Base-by-base conservation (phyloP, 768 basidiomycete genomes). In the Arthromyces matolae region DNA sequence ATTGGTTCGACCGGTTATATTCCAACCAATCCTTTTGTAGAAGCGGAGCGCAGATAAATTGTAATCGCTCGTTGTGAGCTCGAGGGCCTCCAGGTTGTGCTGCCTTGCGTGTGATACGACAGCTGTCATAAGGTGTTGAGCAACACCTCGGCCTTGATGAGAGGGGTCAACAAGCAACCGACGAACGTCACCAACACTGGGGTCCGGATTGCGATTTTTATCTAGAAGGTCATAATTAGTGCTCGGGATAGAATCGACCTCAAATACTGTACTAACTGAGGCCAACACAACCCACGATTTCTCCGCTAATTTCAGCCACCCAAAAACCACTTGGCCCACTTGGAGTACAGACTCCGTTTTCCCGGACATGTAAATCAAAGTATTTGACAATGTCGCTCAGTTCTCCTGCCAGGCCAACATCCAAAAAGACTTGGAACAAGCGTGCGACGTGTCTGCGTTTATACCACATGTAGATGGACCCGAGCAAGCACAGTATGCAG, bases 231-330 rank as follows among this genome's bases (percentile, higher is more conserved):
- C n/a, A n/a, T n/a, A 5, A 18, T 35, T 5, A 40, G 34, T n/a
- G n/a, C n/a, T 18, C 14, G 13, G 12, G 19, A 14, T 8, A 20
- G 27, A 14, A 22, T 39, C 14, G 36, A 29, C 6, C 4, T 25
- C 13, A 4, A 28, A 14, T 14, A 9, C n/a, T n/a, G 32, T 12
- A 50, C 47, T 6, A 9, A 57, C 56, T 52, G 13, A 57, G 38
- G n/a, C 56, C 56, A n/a, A 57, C 39, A 19, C 48, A 51, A 23
- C 56, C 56, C 19, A 47, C 45, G 9, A 57, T 31, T 32, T 51
- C 39, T 16, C 44, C 46, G 7, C n/a, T 39, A 1, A 44, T 40
- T 19, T 54, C 50, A 37, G 56, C 56, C 12, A 57, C 48, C 56
- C 56, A 57, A 34, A 54, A 57, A 12, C 39, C 45, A 8, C 50